Conservation (phyloP, 148 eudicot genomes). For the Chenopodium album region DNA sequence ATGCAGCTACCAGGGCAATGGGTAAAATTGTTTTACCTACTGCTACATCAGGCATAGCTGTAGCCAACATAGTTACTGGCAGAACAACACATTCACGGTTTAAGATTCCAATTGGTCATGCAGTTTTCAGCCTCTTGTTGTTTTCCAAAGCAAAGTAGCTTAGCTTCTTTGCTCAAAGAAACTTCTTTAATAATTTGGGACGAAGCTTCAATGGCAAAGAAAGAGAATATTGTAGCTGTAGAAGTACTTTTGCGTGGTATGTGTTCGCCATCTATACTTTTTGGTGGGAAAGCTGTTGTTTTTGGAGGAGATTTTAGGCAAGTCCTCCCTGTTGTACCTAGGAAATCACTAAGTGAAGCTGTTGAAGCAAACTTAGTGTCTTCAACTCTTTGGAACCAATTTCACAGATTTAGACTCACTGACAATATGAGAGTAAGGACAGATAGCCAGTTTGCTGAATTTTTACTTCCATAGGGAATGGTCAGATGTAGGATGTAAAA, state of each 20-base stretch:
- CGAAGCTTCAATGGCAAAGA: neutral
- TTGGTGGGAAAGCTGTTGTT: neutral
- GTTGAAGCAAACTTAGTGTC: conserved; percentile 10
- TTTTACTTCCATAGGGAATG: neutral
- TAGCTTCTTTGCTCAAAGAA: neutral
- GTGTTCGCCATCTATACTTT: no score
- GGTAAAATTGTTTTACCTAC: no score
- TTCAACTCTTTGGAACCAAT: neutral
- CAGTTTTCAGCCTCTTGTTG: neutral
- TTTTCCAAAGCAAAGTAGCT: neutral
- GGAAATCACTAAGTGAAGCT: neutral
- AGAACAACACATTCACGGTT: no score
- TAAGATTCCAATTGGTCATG: no score
- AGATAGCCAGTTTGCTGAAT: neutral
- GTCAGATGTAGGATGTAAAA: neutral
- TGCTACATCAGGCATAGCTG: no score
- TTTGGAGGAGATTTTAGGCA: no score
- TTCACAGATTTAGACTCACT: neutral
- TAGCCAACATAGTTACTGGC: no score
- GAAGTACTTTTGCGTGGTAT: neutral
- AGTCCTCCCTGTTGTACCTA: no score
- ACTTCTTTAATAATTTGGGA: neutral
- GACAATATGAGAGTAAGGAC: conserved; percentile 7
- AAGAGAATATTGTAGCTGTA: neutral
- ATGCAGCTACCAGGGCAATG: no score